These are phyloP conservation scores for Plantago ovata DNA, from an alignment of 257 asterid species.

Conservation along the genomic window DNA sequence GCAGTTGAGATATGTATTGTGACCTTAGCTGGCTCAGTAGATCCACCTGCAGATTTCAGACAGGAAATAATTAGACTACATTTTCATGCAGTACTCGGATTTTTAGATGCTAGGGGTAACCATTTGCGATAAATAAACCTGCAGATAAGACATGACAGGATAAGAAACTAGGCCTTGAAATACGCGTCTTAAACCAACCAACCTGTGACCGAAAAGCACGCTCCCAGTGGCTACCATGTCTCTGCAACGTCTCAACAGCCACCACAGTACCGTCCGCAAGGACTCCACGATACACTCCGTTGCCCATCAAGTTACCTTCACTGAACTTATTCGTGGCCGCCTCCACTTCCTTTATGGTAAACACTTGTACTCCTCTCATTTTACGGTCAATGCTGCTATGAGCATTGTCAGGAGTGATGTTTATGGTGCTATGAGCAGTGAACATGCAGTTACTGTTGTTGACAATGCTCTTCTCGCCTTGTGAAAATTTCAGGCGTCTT, in stretches of 20 bases:
- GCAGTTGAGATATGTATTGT: slow-evolving; percentile 52
- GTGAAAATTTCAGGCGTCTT: slow-evolving; percentile 40
- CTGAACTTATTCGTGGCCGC: slow-evolving; percentile 56
- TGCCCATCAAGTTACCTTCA: slow-evolving; percentile 43
- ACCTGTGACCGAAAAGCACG: slow-evolving; percentile 80
- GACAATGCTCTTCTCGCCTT: slow-evolving; percentile 3
- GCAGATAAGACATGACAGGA: neutral
- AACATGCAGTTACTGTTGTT: slow-evolving; percentile 41
- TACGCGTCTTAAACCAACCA: neutral
- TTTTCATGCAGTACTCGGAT: neutral
- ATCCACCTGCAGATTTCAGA: slow-evolving; percentile 46
- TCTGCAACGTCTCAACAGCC: slow-evolving; percentile 58
- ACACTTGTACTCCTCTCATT: slow-evolving; percentile 53
- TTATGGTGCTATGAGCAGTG: slow-evolving; percentile 49
- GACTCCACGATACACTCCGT: slow-evolving; percentile 50
- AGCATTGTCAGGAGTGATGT: slow-evolving; percentile 39
- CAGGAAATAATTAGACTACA: neutral
- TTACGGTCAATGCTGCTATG: slow-evolving; percentile 29
- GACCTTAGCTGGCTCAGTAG: slow-evolving; percentile 58
- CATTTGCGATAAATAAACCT: neutral
- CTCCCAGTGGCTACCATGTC: slow-evolving; percentile 64
- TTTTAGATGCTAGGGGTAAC: neutral
- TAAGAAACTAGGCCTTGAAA: neutral
- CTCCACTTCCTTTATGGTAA: slow-evolving; percentile 58
- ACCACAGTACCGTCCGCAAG: slow-evolving; percentile 57